phyloP scores from a whole-genome alignment of 768 basidiomycete species.

The Coprinellus micaceus region DNA sequence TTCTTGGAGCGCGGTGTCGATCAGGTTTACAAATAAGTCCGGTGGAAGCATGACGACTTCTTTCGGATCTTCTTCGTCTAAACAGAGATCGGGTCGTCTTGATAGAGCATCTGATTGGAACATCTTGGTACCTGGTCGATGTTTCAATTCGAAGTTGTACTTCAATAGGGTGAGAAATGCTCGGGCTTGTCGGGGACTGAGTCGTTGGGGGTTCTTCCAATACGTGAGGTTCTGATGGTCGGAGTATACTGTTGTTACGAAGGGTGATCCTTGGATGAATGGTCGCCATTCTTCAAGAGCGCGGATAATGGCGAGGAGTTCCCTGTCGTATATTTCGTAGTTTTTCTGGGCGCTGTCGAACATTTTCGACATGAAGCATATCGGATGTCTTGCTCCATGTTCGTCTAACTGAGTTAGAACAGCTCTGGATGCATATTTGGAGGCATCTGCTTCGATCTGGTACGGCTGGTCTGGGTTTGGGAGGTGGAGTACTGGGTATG shows the following conservation, averaged over 20 bases:
- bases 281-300: conserved; percentile 1
- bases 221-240: too few relatives aligned
- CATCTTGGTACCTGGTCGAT: too few relatives aligned
- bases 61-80: too few relatives aligned
- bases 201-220: too few relatives aligned
- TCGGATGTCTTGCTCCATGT: not conserved
- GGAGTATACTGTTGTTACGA: not conserved
- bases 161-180: too few relatives aligned
- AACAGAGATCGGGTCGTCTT: too few relatives aligned
- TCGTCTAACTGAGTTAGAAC: conserved; percentile 14
- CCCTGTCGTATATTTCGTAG: not conserved
- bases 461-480: not conserved
- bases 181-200: too few relatives aligned
- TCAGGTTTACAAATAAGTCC: too few relatives aligned
- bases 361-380: not conserved
- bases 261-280: not conserved
- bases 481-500: not conserved
- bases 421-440: not conserved
- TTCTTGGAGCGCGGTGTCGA: too few relatives aligned
- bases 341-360: not conserved
- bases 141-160: too few relatives aligned
- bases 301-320: not conserved
- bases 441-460: conserved; percentile 3
- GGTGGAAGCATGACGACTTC: too few relatives aligned
- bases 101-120: too few relatives aligned